Conservation (phyloP, 495 filamentous ascomycete species). For the Hamigera avellanea region DNA sequence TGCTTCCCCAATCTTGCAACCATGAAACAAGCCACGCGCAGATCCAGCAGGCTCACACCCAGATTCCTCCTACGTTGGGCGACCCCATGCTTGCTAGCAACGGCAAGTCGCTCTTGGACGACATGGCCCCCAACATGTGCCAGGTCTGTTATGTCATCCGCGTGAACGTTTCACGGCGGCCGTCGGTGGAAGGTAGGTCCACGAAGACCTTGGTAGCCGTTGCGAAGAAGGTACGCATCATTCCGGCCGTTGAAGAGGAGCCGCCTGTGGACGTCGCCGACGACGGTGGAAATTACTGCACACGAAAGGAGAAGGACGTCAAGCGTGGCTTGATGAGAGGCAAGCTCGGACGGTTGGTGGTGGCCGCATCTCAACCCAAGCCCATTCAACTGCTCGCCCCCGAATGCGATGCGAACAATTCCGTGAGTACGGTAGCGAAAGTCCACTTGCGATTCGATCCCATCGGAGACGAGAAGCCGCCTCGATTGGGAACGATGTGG, state of each 20-base stretch:
- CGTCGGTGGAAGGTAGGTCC: constrained; percentile 12
- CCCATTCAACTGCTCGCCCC: constrained; percentile 47
- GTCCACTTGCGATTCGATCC: constrained; percentile 70
- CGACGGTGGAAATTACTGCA: constrained; percentile 49
- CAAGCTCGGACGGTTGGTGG: constrained; percentile 61
- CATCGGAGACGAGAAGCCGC: constrained; percentile 46
- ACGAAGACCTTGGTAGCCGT: constrained; percentile 37
- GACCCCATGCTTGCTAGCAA: constrained; percentile 45
- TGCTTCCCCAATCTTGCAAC: constrained; percentile 51
- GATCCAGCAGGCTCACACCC: constrained; percentile 60
- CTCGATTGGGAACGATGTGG: constrained; percentile 51
- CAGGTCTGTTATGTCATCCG: constrained; percentile 64
- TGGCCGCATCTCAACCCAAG: constrained; percentile 62
- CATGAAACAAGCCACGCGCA: constrained; percentile 44
- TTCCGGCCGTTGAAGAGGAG: constrained; percentile 64
- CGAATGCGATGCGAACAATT: constrained; percentile 22
- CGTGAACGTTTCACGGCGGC: constrained; percentile 35
- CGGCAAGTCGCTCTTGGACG: constrained; percentile 50
- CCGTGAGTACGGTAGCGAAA: constrained; percentile 49
- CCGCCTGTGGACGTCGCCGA: constrained; percentile 59
- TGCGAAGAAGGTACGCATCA: constrained; percentile 56
- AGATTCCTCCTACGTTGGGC: constrained; percentile 72
- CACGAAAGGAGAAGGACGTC: constrained; percentile 65
- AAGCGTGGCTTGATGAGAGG: constrained; percentile 67
- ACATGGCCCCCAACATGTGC: constrained; percentile 74